Evolutionary conservation across 352 stramenopile species (phyloP).

Genomic region (Globisporangium spiculum): DNA sequence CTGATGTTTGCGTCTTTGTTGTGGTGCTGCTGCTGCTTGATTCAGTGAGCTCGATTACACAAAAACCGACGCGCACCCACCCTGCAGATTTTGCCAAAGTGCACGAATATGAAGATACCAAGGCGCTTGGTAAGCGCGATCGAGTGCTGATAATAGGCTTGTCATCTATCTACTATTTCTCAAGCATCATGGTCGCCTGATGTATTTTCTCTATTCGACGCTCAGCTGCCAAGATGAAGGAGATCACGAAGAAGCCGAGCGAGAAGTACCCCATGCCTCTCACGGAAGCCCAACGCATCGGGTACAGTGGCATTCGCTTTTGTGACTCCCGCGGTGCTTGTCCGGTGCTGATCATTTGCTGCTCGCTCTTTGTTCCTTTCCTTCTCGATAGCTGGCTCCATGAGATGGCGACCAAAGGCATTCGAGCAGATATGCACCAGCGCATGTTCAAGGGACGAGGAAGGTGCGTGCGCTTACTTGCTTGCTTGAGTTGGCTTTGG

Average conservation of each 20-base stretch:
- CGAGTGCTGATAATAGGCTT: not conserved
- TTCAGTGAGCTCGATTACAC: constrained; percentile 69
- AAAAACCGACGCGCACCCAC: constrained; percentile 76
- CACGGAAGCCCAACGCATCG: constrained; percentile 75
- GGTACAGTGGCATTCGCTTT: constrained; percentile 22
- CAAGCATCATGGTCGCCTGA: not conserved
- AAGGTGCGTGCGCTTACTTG: constrained; percentile 33
- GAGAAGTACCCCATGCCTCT: constrained; percentile 63
- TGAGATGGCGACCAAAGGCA: constrained; percentile 60
- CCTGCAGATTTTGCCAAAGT: constrained; percentile 67
- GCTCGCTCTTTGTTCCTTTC: not conserved
- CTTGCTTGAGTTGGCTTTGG: not conserved
- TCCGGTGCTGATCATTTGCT: not conserved
- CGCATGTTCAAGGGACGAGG: constrained; percentile 81
- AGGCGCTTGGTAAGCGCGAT: constrained; percentile 39
- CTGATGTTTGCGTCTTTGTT: too few species aligned
- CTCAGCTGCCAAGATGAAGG: constrained; percentile 55
- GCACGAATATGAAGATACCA: constrained; percentile 46
- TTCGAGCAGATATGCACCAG: constrained; percentile 70
- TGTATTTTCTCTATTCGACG: not conserved
- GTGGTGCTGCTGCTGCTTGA: not conserved
- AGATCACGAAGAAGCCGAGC: constrained; percentile 61
- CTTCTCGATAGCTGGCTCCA: constrained; percentile 58
- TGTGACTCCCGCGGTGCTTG: not conserved
- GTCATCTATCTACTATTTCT: too few species aligned